A percentile compares a stretch with the other conserved stretches of the same genome.
These are phyloP conservation scores for Dendrocalamus sinicus DNA, from an alignment of 176 grass and related monocot species.

Conservation along the genomic window DNA sequence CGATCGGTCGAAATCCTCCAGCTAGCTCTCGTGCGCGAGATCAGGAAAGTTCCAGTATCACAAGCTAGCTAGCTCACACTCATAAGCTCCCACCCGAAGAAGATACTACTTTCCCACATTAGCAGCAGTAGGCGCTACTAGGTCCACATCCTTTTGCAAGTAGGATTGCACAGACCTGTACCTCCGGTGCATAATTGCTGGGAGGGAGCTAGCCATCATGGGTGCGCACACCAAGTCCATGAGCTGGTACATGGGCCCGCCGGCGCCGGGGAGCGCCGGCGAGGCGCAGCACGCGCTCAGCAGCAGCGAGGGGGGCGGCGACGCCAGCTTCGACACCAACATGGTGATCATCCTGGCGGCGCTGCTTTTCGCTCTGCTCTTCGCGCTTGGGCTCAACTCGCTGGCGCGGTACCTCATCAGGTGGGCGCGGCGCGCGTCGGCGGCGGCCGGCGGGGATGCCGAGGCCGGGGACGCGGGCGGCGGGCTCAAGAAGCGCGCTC, in stretches of 20 bases:
- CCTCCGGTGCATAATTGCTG: conserved; percentile 39
- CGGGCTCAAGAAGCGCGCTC: conserved; percentile 65
- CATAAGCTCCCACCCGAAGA: background rate
- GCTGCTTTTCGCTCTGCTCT: conserved; percentile 79
- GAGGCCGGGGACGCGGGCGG: background rate
- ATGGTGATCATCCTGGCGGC: conserved; percentile 97
- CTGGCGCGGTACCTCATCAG: conserved; percentile 66
- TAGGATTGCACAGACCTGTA: background rate
- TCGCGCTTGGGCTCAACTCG: conserved; percentile 74
- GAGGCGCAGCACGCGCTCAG: conserved; percentile 52
- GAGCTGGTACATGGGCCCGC: conserved; percentile 49
- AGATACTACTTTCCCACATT: background rate
- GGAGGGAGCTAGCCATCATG: background rate
- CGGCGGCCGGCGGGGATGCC: background rate
- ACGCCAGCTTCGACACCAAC: conserved; percentile 87
- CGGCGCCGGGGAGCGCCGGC: conserved; percentile 25
- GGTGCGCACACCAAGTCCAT: conserved; percentile 41
- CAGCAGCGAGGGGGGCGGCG: conserved; percentile 27
- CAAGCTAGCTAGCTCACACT: background rate
- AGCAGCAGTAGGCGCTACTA: conserved; percentile 5
- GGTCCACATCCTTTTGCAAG: conserved; percentile 26
- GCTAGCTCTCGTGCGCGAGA: background rate
- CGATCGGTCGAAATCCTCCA: background rate
- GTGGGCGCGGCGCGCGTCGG: conserved; percentile 55
- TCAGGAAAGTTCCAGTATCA: background rate